A percentile compares a stretch with the other conserved stretches of the same genome.
phyloP scores from a whole-genome alignment of 305 asterid species.

The Solanum hybrid region DNA sequence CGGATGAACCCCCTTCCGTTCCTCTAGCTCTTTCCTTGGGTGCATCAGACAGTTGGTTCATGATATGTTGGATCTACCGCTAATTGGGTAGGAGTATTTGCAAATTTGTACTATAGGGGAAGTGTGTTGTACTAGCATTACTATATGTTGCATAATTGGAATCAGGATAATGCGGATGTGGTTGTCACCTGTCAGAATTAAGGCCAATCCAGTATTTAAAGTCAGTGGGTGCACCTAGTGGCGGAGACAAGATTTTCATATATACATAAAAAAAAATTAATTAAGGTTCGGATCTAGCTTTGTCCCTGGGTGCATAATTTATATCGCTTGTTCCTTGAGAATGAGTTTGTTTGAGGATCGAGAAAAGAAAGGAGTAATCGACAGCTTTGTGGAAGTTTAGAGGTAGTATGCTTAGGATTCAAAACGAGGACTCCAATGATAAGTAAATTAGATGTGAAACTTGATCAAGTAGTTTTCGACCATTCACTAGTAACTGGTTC shows the following conservation, averaged over 20 bases:
- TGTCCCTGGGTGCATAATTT: neutral
- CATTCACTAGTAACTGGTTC: neutral
- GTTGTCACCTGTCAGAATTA: neutral
- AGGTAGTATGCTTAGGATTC: no score
- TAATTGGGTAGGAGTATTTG: neutral
- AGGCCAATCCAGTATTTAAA: neutral
- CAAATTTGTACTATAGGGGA: neutral
- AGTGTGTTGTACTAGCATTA: neutral
- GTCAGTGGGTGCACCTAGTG: neutral
- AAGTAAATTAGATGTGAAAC: no score
- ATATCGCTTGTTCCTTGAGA: neutral
- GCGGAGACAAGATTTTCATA: neutral
- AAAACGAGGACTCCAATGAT: no score
- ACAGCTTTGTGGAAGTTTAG: no score
- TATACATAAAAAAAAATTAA: neutral
- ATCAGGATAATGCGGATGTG: neutral
- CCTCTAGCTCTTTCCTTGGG: neutral
- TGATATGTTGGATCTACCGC: neutral
- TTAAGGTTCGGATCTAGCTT: neutral
- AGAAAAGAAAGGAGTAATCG: no score
- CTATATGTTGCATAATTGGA: neutral
- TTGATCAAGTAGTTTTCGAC: neutral
- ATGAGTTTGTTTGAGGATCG: no score
- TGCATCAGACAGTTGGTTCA: neutral
- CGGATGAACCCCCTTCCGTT: neutral